These are phyloP conservation scores for Cladophialophora exuberans DNA, from an alignment of 2,329 filamentous ascomycete genomes.

Conservation along the genomic window DNA sequence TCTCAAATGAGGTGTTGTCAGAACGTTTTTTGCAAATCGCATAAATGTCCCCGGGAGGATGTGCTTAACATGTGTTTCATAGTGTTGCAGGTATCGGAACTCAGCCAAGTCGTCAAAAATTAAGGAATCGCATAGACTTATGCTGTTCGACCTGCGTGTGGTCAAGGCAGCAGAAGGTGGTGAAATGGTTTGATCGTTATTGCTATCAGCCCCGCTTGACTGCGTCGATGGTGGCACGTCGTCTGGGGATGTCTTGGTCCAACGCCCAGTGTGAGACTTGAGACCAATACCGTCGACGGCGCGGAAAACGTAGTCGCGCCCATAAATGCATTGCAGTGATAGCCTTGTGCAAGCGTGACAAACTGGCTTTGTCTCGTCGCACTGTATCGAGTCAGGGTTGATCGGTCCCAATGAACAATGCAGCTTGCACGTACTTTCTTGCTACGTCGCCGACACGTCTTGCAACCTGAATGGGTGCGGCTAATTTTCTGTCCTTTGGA, in stretches of 20 bases:
- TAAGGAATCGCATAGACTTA: too few species aligned
- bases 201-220: neutral
- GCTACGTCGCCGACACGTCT: too few species aligned
- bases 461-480: too few species aligned
- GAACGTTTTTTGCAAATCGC: neutral
- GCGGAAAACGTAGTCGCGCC: constrained; percentile 4
- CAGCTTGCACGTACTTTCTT: too few species aligned
- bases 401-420: too few species aligned
- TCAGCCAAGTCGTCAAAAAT: neutral
- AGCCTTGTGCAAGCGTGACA: constrained; percentile 14
- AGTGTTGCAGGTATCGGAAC: constrained; percentile 13
- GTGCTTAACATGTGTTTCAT: constrained; percentile 7
- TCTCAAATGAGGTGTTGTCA: neutral
- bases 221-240: neutral
- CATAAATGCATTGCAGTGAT: constrained; percentile 7
- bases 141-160: neutral
- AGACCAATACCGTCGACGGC: neutral
- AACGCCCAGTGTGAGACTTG: neutral
- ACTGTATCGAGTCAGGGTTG: too few species aligned
- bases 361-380: constrained; percentile 13
- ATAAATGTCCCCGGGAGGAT: neutral
- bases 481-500: too few species aligned
- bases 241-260: neutral
- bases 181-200: neutral
- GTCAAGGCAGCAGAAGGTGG: neutral